Evolutionary conservation across 257 asterid genomes (phyloP), one percentile per base, ranked within the genome.

Genomic region (Marsdenia floribunda): DNA sequence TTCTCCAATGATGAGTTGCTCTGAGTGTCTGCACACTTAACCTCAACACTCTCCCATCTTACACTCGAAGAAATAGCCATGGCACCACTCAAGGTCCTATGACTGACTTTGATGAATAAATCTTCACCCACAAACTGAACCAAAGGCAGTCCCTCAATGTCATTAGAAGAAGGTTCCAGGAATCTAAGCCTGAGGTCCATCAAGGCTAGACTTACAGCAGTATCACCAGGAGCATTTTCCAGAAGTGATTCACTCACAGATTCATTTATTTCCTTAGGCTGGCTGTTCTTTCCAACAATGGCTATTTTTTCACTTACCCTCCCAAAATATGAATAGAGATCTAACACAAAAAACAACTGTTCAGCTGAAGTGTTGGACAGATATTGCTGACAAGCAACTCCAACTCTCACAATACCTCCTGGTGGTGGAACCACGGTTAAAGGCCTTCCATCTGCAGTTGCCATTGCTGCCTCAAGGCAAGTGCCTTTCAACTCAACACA

Each of bases 11-110:
- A 76, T 63, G 58, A 80, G 84, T 79, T 84, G 77, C 74, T 81
- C 78, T 79, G 72, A 26, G 88, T 82, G 74, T 92, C 98, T 52
- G 95, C 79, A 77, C 97, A 90, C 73, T 88, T 89, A 68, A 95
- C 93, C 89, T 86, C 91, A 47, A 92, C 88, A 71, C 93, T 85
- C 76, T 95, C 96, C 96, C 98, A 95, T 64, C 79, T 84, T 70
- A 95, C 70, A 83, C 81, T 83, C 64, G 99, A 95, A 54, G 98
- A 89, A 78, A 95, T 91, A 76, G 85, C 96, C 71, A 88, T 87
- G 57, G 99, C 99, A 81, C 99, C 99, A 74, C 98, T 97, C 75
- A 95, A 81, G 71, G 97, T 89, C 85, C 96, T 88, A 79, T 90
- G 98, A 78, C 89, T 75, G 68, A 90, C 96, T 86, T 86, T 90